A percentile compares a stretch with the other conserved stretches of the same genome.
Evolutionary conservation across 2,329 filamentous ascomycete genomes (phyloP).

Genomic region (Xylaria sp.): DNA sequence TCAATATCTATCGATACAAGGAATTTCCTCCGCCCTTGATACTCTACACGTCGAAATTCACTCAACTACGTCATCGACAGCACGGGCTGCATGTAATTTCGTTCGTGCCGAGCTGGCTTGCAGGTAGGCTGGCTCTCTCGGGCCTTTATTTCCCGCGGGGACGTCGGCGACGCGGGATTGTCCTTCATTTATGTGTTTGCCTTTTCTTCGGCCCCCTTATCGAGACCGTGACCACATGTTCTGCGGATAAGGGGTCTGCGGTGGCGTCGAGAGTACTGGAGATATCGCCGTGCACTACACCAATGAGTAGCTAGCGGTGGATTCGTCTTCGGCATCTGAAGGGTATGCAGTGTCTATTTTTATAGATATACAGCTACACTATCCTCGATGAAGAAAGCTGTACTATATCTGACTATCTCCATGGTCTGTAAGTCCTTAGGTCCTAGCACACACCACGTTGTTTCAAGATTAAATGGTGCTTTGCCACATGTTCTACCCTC

Average conservation of each 20-base stretch:
- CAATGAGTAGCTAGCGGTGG: neutral
- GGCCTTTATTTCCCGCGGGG: constrained; percentile 24
- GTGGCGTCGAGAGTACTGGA: constrained; percentile 23
- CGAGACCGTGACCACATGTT: constrained; percentile 1
- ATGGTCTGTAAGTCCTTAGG: neutral
- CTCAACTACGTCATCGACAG: constrained; percentile 23
- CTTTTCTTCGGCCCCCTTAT: constrained; percentile 14
- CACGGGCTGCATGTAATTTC: constrained; percentile 39
- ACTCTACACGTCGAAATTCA: neutral
- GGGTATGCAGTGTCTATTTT: neutral
- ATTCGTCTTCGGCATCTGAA: constrained; percentile 2
- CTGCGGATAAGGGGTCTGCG: constrained; percentile 24
- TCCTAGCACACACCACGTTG: neutral
- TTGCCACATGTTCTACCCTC: constrained; percentile 4
- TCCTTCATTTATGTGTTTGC: constrained; percentile 33
- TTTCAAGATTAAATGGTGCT: neutral
- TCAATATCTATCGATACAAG: neutral
- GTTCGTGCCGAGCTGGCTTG: constrained; percentile 37
- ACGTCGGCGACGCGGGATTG: constrained; percentile 29
- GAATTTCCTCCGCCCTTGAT: neutral
- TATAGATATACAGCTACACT: neutral
- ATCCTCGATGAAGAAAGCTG: neutral
- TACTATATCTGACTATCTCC: neutral
- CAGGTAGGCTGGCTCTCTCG: constrained; percentile 31
- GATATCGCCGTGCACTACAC: neutral